These are phyloP conservation scores for Artemisia princeps DNA, from an alignment of 140 eudicot species.

Conservation along the genomic window DNA sequence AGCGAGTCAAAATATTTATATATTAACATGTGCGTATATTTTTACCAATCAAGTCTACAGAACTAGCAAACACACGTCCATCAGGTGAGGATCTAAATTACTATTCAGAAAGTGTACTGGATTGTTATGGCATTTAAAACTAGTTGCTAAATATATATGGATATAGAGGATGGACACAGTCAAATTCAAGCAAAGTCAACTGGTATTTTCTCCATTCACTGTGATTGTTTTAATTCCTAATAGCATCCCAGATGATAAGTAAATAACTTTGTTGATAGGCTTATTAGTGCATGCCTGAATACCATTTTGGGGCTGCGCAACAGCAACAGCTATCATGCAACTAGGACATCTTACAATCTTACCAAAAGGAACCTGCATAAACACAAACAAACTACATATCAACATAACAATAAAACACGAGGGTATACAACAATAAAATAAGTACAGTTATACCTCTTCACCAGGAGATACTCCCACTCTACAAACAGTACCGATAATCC, in stretches of 20 bases:
- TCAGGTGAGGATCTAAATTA: not conserved
- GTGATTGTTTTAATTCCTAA: no score
- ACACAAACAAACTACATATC: conserved; percentile 14
- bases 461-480: conserved; percentile 79
- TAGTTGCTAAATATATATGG: conserved; percentile 1
- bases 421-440: not conserved
- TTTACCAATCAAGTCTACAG: conserved; percentile 8
- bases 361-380: conserved; percentile 93
- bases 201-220: no score
- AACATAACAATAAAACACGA: not conserved
- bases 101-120: not conserved
- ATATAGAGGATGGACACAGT: no score
- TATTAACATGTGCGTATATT: conserved; percentile 2
- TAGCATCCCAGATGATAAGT: not conserved
- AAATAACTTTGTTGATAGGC: conserved; percentile 10
- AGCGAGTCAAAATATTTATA: not conserved
- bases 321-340: conserved; percentile 83
- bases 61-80: not conserved
- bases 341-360: conserved; percentile 81
- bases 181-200: no score
- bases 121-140: not conserved
- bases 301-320: conserved; percentile 98
- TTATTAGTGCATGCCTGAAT: conserved; percentile 68
- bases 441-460: conserved; percentile 61
- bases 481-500: conserved; percentile 54